Evolutionary conservation across 2,329 filamentous ascomycete species (phyloP), one percentile per base, ranked within the genome.

Genomic region (Dactylellina leptospora): DNA sequence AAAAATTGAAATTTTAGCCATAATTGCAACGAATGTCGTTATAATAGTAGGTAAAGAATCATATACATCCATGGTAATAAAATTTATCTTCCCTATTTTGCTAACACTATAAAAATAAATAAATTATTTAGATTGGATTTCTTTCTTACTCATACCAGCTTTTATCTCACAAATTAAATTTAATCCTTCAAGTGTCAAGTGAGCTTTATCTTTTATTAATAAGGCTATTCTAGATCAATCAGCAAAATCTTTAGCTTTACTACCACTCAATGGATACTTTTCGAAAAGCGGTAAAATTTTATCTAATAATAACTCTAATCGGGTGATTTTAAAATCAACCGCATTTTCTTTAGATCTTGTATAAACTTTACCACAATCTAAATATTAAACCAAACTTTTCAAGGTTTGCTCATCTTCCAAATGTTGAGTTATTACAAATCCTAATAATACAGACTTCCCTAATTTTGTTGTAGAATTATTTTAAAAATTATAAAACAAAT

Each of bases 121-220:
- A 58, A 58, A 58, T 58, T 58, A 58, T 58, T 58, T 58, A 58
- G 53, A 58, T 45, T 58, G 36, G 53, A 58, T 58, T 45, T 30
- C 20, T 33, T 42, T 44, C 59, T 64, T 71, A 33, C 61, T 72
- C 71, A 74, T 72, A 71, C 58, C 50, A 30, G 40, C 47, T 64
- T 74, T 74, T 20, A 73, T 62, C 10, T 47, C 18, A 22, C 13
- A 42, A 40, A 71, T 74, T 73, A 72, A 56, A 42, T 73, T 36
- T 51, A 74, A 73, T 36, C 72, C 72, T 63, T 73, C 54, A 56
- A 36, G 28, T 20, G 72, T 74, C 55, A 68, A 58, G 63, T 75
- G 72, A 42, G 16, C 28, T 61, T 75, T 75, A 63, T 51, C 25
- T 63, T 71, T 71, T 27, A 71, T 71, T 54, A 71, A 22, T 38